These are phyloP conservation scores for Moesziomyces parantarcticus DNA, from an alignment of 1,284 basidiomycete species.

Conservation along the genomic window DNA sequence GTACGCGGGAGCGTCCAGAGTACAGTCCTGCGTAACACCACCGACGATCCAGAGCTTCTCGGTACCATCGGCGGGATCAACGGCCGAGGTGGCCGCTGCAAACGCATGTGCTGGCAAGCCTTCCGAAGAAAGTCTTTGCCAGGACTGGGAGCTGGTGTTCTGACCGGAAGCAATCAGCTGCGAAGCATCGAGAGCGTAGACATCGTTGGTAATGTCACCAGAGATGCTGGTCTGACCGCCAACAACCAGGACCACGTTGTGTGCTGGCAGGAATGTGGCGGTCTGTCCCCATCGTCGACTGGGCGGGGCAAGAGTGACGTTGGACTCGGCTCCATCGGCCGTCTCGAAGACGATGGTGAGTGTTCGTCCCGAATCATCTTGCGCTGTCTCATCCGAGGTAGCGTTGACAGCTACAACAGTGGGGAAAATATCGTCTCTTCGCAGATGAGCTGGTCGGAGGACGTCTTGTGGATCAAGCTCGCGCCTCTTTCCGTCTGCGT, in stretches of 20 bases:
- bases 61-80: constrained; percentile 10
- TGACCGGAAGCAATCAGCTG: constrained; percentile 14
- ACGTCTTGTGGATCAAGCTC: constrained; percentile 9
- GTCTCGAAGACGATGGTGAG: constrained; percentile 35
- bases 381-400: neutral
- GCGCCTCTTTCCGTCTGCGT: constrained; percentile 6
- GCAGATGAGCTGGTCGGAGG: constrained; percentile 8
- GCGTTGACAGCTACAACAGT: constrained; percentile 28
- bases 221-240: constrained; percentile 58
- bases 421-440: constrained; percentile 34
- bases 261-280: constrained; percentile 26
- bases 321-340: constrained; percentile 9
- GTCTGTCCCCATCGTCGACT: constrained; percentile 38
- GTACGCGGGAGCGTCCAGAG: constrained; percentile 40
- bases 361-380: constrained; percentile 3
- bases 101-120: constrained; percentile 54
- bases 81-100: constrained; percentile 26
- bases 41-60: constrained; percentile 59
- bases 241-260: constrained; percentile 54
- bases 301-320: constrained; percentile 18
- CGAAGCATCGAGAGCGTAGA: constrained; percentile 53
- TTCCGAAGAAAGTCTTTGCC: constrained; percentile 25
- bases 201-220: constrained; percentile 51
- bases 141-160: constrained; percentile 21
- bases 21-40: constrained; percentile 57